phyloP scores from a whole-genome alignment of 305 asterid genomes.

The Plantago lanceolata region DNA sequence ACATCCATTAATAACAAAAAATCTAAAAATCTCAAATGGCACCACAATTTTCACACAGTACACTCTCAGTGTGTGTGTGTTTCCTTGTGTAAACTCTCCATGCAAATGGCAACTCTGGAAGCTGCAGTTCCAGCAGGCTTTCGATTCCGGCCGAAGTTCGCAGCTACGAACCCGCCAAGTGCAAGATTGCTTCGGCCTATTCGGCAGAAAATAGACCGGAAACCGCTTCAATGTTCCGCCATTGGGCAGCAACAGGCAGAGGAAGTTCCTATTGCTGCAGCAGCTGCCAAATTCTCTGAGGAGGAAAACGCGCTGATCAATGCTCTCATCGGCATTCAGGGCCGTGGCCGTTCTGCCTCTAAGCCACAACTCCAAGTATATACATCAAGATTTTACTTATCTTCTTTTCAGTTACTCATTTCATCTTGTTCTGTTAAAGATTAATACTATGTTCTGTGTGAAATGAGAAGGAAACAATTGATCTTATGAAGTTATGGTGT shows the following conservation, averaged over 20 bases:
- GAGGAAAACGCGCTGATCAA: conserved; percentile 55
- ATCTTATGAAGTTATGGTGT: no score
- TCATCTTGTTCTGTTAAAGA: background rate
- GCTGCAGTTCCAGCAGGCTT: conserved; percentile 28
- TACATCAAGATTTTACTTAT: background rate
- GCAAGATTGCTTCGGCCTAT: background rate
- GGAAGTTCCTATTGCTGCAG: conserved; percentile 20
- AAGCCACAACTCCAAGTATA: conserved; percentile 59
- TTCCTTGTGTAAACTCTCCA: background rate
- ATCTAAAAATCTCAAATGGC: background rate
- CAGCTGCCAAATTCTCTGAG: conserved; percentile 38
- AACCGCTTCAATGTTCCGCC: conserved; percentile 29
- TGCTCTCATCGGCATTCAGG: conserved; percentile 85
- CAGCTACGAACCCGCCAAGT: conserved; percentile 3
- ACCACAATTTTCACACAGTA: conserved; percentile 2
- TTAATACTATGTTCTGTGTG: no score
- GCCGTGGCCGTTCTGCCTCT: conserved; percentile 84
- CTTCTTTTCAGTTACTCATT: background rate
- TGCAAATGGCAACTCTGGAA: conserved; percentile 34
- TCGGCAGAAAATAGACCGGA: conserved; percentile 24
- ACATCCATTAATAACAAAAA: background rate
- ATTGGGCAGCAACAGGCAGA: conserved; percentile 37
- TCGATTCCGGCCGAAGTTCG: conserved; percentile 27
- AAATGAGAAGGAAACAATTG: no score
- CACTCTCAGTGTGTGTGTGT: conserved; percentile 20